Percentiles rank a stretch among this genome's conserved stretches.
Conservation (phyloP, 2,329 filamentous ascomycete genomes). For the Aspergillus pseudoglaucus region DNA sequence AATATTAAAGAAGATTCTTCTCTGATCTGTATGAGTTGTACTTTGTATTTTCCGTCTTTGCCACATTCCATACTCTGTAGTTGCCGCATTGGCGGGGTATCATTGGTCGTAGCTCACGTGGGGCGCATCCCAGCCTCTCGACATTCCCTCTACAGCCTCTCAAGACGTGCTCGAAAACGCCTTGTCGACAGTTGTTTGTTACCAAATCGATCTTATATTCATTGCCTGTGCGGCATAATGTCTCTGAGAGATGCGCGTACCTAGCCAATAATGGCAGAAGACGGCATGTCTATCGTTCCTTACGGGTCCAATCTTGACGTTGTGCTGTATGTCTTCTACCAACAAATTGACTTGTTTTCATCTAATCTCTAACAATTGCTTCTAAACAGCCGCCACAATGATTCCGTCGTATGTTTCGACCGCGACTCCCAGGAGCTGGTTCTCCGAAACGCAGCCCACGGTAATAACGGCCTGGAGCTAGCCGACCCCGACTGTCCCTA, state of each 20-base stretch:
- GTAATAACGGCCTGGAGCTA: slow-evolving; percentile 48
- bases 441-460: slow-evolving; percentile 57
- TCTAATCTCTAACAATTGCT: slow-evolving; percentile 8
- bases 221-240: neutral
- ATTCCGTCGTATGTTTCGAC: slow-evolving; percentile 88
- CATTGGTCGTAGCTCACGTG: slow-evolving; percentile 13
- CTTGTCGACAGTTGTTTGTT: no score
- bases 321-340: slow-evolving; percentile 34
- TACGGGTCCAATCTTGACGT: slow-evolving; percentile 39
- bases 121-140: slow-evolving; percentile 9
- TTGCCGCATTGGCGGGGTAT: neutral
- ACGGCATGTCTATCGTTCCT: slow-evolving; percentile 39
- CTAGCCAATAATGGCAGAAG: slow-evolving; percentile 27
- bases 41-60: no score
- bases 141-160: slow-evolving; percentile 1
- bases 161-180: no score
- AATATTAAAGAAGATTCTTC: no score
- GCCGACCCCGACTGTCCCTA: slow-evolving; percentile 78
- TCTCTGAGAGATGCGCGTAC: slow-evolving; percentile 9
- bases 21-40: no score
- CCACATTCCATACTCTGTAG: neutral
- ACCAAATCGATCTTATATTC: neutral
- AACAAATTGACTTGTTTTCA: neutral
- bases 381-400: slow-evolving; percentile 71
- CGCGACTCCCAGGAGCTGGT: slow-evolving; percentile 76